phyloP scores from a whole-genome alignment of 805 yeast species.

The Lipomyces orientalis region DNA sequence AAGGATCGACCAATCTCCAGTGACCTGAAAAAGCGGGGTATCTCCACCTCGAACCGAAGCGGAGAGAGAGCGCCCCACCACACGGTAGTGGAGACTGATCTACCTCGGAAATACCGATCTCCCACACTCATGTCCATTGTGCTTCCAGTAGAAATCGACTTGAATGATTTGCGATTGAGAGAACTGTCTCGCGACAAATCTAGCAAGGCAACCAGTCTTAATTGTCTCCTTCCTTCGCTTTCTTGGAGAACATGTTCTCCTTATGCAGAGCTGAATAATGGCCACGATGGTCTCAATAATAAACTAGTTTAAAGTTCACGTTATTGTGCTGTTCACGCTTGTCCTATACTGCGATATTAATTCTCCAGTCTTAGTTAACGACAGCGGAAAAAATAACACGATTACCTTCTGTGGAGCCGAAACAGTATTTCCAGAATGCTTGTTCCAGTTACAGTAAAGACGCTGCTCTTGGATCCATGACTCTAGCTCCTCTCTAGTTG shows the following conservation, averaged over 20 bases:
- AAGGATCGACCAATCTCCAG: constrained; percentile 6
- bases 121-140: too few relatives aligned
- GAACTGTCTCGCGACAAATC: too few relatives aligned
- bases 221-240: background rate
- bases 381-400: too few relatives aligned
- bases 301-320: background rate
- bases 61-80: too few relatives aligned
- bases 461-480: background rate
- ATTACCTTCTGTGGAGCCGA: background rate
- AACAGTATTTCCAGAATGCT: background rate
- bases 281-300: background rate
- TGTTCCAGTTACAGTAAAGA: background rate
- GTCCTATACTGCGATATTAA: background rate
- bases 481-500: background rate
- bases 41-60: too few relatives aligned
- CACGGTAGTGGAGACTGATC: too few relatives aligned
- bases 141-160: too few relatives aligned
- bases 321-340: background rate
- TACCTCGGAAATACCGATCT: too few relatives aligned
- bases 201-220: too few relatives aligned
- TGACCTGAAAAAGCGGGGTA: constrained; percentile 9
- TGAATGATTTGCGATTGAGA: too few relatives aligned
- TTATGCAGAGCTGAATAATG: background rate
- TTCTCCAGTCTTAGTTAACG: background rate
- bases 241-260: background rate